Base-by-base conservation (phyloP, 1,139 yeast genomes). In the Candida sanyaensis region DNA sequence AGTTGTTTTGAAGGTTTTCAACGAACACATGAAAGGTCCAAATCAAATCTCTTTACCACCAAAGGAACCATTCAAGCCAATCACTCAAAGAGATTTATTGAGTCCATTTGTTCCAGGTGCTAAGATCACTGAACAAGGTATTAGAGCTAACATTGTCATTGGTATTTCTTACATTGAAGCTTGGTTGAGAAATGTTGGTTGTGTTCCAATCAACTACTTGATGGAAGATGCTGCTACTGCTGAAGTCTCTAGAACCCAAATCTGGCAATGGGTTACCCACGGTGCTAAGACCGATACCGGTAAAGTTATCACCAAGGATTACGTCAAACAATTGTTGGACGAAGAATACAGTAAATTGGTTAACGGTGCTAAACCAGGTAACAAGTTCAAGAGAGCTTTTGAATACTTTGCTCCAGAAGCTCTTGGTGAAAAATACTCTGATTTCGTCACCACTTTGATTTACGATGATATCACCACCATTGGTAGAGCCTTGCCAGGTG, bases 151-250 rank as follows among this genome's bases (percentile, higher is more conserved):
- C 70, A 72, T 86, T 56, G 75, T 77, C 62, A 85, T 86, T 70
- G 93, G 93, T 48, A 77, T 87, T 54, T 80, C 86, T 29, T 86
- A 87, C 70, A 84, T 86, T 71, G 93, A 85, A 72, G 92, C 92
- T 38, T 87, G 93, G 93, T 80, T 87, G 61, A 78, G 90, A 59
- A 87, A 88, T 50, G 70, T 82, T 55, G 93, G 93, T 24, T 84
- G 91, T 73, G 91, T 87, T 51, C 92, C 95, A 59, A 86, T 87
- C 69, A 85, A 86, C 75, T 84, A 79, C 66, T 76, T 86, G 70
- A 87, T 87, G 95, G 95, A 87, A 71, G 93, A 87, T 62, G 93
- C 93, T 47, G 93, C 93, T 43, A 87, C 93, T 50, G 93, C 93
- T 47, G 95, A 87, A 68, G 93, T 87, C 37, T 86, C 92, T 31